Evolutionary conservation across 192 early-diverging fungal genomes (phyloP).

Genomic region (Backusella mclennaniae): DNA sequence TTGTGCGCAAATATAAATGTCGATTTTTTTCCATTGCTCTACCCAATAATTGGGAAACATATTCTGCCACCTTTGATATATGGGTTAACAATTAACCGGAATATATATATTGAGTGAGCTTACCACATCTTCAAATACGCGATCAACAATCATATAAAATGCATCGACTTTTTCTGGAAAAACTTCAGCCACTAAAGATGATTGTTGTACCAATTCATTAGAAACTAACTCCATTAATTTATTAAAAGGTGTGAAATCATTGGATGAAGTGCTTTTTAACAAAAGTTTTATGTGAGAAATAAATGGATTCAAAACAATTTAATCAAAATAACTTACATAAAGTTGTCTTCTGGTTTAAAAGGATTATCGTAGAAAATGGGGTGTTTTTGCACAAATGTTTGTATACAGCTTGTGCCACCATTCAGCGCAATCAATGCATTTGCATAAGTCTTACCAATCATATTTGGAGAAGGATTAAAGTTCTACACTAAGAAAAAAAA

Average conservation of each 20-base stretch:
- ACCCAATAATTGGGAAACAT: constrained; percentile 60
- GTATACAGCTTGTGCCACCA: constrained; percentile 67
- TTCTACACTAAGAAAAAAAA: neutral
- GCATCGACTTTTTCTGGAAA: constrained; percentile 71
- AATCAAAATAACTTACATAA: constrained; percentile 39
- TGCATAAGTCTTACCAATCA: constrained; percentile 53
- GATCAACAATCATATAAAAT: constrained; percentile 66
- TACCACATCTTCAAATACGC: constrained; percentile 80
- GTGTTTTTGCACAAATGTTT: constrained; percentile 82
- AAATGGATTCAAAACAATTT: neutral
- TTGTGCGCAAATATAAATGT: constrained; percentile 67
- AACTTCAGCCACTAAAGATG: constrained; percentile 59
- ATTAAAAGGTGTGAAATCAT: constrained; percentile 40
- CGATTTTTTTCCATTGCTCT: constrained; percentile 57
- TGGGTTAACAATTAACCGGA: neutral
- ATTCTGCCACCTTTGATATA: constrained; percentile 61
- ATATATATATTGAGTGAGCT: neutral
- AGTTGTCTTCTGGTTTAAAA: constrained; percentile 50
- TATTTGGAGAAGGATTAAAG: neutral
- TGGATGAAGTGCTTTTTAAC: constrained; percentile 7
- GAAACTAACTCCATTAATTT: constrained; percentile 69
- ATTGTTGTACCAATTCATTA: constrained; percentile 65
- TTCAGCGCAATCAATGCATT: constrained; percentile 64
- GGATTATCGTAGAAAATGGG: constrained; percentile 84
- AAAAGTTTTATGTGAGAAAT: neutral